Evolutionary conservation across 2,329 filamentous ascomycete species (phyloP).

Genomic region (Ceratocystis huliohia): DNA sequence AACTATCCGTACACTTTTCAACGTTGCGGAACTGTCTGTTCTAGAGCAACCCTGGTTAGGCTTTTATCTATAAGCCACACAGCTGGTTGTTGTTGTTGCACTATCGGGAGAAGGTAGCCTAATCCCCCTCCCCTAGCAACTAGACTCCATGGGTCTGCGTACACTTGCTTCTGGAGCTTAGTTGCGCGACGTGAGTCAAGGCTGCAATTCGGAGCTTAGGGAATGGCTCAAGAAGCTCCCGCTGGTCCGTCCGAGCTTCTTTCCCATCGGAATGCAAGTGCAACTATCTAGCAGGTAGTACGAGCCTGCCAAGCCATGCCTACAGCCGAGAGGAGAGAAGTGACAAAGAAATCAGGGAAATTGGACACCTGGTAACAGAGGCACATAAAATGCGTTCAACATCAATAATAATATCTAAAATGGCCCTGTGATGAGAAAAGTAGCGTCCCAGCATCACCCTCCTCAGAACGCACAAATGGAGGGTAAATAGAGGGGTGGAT

Average conservation of each 20-base stretch:
- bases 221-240: neutral
- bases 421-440: neutral
- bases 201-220: too few species aligned
- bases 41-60: too few species aligned
- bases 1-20: too few species aligned
- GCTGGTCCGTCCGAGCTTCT: conserved; percentile 3
- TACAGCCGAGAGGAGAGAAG: neutral
- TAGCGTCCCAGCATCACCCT: neutral
- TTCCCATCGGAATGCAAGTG: neutral
- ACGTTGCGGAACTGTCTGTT: too few species aligned
- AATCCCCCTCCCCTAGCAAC: neutral
- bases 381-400: neutral
- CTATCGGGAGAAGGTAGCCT: neutral
- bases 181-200: neutral
- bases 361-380: neutral
- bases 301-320: neutral
- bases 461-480: neutral
- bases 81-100: too few species aligned
- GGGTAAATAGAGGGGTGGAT: neutral
- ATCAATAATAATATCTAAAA: neutral
- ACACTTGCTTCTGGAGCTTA: neutral
- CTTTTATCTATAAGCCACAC: too few species aligned
- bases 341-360: neutral
- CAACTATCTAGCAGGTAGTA: conserved; percentile 1
- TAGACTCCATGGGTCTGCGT: neutral